Percentiles rank a stretch among this genome's conserved stretches.
Evolutionary conservation across 768 basidiomycete species (phyloP).

Genomic region (Trametes maxima): DNA sequence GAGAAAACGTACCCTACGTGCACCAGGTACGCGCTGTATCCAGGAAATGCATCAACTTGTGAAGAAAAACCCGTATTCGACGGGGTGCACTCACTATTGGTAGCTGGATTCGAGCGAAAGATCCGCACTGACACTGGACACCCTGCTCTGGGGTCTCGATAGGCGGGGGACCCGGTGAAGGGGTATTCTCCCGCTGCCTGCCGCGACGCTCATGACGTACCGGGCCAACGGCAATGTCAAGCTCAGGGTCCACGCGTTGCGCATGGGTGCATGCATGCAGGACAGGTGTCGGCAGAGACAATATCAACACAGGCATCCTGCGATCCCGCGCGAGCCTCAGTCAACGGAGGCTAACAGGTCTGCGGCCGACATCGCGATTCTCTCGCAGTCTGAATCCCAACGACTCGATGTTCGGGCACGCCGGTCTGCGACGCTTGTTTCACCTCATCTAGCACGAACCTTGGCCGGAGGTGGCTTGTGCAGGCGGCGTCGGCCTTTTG

Average conservation of each 20-base stretch:
- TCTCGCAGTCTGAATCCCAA: neutral
- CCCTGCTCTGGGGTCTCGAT: neutral
- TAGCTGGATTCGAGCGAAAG: slow-evolving; percentile 20
- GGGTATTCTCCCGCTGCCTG: slow-evolving; percentile 13
- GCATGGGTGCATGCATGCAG: neutral
- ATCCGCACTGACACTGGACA: slow-evolving; percentile 5
- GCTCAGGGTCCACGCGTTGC: neutral
- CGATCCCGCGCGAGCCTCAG: neutral
- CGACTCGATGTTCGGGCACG: neutral
- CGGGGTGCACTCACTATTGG: slow-evolving; percentile 30
- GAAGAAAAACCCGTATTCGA: neutral
- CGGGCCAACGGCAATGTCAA: neutral
- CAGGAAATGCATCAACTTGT: neutral
- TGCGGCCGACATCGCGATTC: neutral
- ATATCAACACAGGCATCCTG: neutral
- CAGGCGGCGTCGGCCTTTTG: neutral
- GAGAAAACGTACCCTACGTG: slow-evolving; percentile 35
- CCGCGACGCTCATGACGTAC: neutral
- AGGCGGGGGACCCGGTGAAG: slow-evolving; percentile 21
- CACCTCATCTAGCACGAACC: neutral
- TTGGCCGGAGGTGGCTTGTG: too few relatives aligned
- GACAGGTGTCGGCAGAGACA: neutral
- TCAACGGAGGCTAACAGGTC: slow-evolving; percentile 5
- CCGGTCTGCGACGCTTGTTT: neutral
- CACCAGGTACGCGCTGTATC: slow-evolving; percentile 44